Percentiles rank a stretch among this genome's conserved stretches.
Conservation (phyloP, 2,329 filamentous ascomycete genomes). For the Fusarium mangiferae region DNA sequence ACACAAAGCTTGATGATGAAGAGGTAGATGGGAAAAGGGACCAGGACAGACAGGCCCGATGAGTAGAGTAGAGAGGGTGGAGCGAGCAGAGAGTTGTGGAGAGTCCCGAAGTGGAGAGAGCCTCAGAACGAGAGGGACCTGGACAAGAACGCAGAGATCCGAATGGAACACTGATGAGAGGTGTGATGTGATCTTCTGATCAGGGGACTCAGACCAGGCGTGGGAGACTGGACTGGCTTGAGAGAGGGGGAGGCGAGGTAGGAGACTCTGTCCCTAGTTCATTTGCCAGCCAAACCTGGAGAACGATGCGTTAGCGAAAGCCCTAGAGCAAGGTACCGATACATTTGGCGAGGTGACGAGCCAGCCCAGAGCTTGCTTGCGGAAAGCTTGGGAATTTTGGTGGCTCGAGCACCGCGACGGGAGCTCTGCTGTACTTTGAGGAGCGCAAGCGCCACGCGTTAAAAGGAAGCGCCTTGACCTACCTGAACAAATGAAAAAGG, state of each 20-base stretch:
- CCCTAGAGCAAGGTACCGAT: constrained; percentile 41
- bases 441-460: neutral
- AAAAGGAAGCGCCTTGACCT: neutral
- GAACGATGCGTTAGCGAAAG: constrained; percentile 37
- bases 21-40: constrained; percentile 2
- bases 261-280: constrained; percentile 35
- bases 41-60: neutral
- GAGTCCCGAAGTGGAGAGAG: constrained; percentile 35
- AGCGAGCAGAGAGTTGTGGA: constrained; percentile 27
- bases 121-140: constrained; percentile 9
- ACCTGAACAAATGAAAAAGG: constrained; percentile 9
- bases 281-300: constrained; percentile 39
- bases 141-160: constrained; percentile 23
- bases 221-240: constrained; percentile 5
- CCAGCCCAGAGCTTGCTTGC: constrained; percentile 24
- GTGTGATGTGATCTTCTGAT: constrained; percentile 37
- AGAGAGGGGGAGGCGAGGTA: constrained; percentile 29
- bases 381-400: constrained; percentile 27
- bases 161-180: constrained; percentile 21
- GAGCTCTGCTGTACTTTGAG: constrained; percentile 6
- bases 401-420: constrained; percentile 22
- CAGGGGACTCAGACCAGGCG: constrained; percentile 20
- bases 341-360: constrained; percentile 21
- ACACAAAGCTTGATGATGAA: constrained; percentile 32
- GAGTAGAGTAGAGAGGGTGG: constrained; percentile 14